Percentiles rank a stretch among this genome's conserved stretches.
These are phyloP conservation scores for Ciborinia camelliae DNA, from an alignment of 2,329 filamentous ascomycete genomes.

Conservation along the genomic window DNA sequence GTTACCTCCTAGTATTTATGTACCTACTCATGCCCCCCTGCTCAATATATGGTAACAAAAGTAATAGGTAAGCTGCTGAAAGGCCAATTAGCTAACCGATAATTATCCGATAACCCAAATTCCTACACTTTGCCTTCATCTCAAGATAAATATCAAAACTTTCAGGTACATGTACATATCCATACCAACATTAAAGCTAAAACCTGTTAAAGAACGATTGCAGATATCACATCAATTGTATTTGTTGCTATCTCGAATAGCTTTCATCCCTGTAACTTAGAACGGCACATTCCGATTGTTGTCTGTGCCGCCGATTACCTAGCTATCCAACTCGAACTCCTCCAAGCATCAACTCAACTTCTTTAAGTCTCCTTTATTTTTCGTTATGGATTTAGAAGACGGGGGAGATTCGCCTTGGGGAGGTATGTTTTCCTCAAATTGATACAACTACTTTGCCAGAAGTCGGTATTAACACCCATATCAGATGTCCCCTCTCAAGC, in stretches of 20 bases:
- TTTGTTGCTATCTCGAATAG: background rate
- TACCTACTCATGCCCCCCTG: background rate
- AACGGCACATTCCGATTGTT: constrained; percentile 9
- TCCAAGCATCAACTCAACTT: background rate
- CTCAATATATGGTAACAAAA: background rate
- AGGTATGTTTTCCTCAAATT: constrained; percentile 38
- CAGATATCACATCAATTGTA: background rate
- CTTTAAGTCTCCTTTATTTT: background rate
- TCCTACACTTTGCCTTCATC: background rate
- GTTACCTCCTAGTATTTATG: no score
- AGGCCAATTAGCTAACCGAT: background rate
- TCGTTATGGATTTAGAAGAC: constrained; percentile 44
- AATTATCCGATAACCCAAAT: background rate
- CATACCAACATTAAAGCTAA: background rate
- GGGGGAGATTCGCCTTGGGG: constrained; percentile 46
- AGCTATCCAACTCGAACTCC: constrained; percentile 3
- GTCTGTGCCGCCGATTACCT: constrained; percentile 3
- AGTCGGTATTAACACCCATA: constrained; percentile 22
- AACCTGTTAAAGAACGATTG: background rate
- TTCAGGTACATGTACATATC: background rate
- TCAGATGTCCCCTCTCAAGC: constrained; percentile 44
- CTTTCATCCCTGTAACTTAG: background rate
- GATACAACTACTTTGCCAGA: background rate
- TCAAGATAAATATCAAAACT: background rate
- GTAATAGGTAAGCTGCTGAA: background rate